Evolutionary conservation across 371 early-diverging fungal genomes (phyloP).

Genomic region (Edhazardia aedis): DNA sequence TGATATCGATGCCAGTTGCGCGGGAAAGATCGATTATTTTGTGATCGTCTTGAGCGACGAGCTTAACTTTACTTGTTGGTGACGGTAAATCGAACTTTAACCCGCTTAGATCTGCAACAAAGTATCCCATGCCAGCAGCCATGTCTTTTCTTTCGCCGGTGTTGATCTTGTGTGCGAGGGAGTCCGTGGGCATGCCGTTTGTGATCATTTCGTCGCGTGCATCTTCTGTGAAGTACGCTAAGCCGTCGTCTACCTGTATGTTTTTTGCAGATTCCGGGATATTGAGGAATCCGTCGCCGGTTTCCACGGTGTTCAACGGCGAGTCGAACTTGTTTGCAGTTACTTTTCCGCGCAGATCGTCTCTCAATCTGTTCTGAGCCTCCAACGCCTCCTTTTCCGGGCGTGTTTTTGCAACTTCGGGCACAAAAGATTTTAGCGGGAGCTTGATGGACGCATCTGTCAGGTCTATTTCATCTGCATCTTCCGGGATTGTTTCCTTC

Average conservation of each 20-base stretch:
- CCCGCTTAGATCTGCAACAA: conserved; percentile 17
- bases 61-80: conserved; percentile 6
- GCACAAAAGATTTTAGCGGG: conserved; percentile 35
- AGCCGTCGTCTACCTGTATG: conserved; percentile 25
- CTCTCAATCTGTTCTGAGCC: conserved; percentile 17
- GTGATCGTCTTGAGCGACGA: conserved; percentile 11
- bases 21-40: conserved; percentile 9
- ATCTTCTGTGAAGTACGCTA: conserved; percentile 13
- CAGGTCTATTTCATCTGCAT: conserved; percentile 14
- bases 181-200: conserved; percentile 16
- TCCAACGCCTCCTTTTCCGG: conserved; percentile 32
- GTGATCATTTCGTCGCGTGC: conserved; percentile 32
- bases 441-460: conserved; percentile 21
- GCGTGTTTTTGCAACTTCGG: conserved; percentile 16
- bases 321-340: conserved; percentile 14
- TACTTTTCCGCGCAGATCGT: conserved; percentile 37
- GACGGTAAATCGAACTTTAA: conserved; percentile 16
- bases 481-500: conserved; percentile 29
- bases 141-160: conserved; percentile 27
- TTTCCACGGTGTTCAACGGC: conserved; percentile 32
- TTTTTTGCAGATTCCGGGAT: conserved; percentile 32
- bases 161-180: conserved; percentile 16
- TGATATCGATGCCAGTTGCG: conserved; percentile 18
- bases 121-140: conserved; percentile 18
- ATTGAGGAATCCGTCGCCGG: conserved; percentile 30